Evolutionary conservation across 2,329 filamentous ascomycete genomes (phyloP), one percentile per base, ranked within the genome.

Genomic region (Penicillium sp.): DNA sequence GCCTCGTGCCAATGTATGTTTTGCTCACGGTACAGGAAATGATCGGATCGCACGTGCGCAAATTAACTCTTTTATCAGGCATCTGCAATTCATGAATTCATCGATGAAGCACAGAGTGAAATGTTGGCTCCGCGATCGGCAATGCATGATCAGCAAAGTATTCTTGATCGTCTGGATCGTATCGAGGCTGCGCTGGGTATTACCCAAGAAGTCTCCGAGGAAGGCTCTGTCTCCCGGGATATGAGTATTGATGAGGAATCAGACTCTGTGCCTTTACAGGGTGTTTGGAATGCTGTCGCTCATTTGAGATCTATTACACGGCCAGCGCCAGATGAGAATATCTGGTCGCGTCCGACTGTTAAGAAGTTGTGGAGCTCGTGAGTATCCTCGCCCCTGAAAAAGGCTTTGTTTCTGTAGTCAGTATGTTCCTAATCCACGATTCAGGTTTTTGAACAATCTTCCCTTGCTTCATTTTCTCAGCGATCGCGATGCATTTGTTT

Each of bases 401-500:
- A n/a, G n/a, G 32, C 15, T 23, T 37, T 13, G 3, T n/a, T 12
- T n/a, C n/a, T n/a, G n/a, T n/a, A n/a, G n/a, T 37, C 34, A 17
- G 17, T 10, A 17, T 34, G 15, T 27, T 6, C 10, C 26, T 10
- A 20, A 26, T 2, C 3, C 7, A 1, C n/a, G 6, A 13, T 15
- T 10, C 12, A 68, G 64, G 15, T 67, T 68, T 36, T 39, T 67
- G 12, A 56, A 62, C 13, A 59, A 67, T 24, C 51, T 67, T 15
- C 65, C 65, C 8, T 57, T 67, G 20, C 54, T 68, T 15, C 65
- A 68, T 23, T 68, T 68, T 26, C 27, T 68, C n/a, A 59, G 57
- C 36, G 61, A 66, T 29, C 58, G 56, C n/a, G 58, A 54, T 29
- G 58, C 57, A 10, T 67, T 67, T 37, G 49, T 47, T 7, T 58